Evolutionary conservation across 75 land plant species (phyloP).

Genomic region (Cryptomeria japonica): DNA sequence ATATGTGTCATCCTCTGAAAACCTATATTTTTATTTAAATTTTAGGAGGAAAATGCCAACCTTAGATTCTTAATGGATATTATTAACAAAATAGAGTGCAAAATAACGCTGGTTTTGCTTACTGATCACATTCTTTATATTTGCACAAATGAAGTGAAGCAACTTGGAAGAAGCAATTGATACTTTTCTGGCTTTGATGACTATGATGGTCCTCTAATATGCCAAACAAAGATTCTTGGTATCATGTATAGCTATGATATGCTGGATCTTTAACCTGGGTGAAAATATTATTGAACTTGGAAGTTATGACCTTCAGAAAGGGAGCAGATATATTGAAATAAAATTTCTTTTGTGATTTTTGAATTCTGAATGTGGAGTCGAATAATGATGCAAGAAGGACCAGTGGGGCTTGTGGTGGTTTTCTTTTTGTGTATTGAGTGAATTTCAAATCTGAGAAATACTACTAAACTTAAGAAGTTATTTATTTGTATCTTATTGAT

Average conservation of each 20-base stretch:
- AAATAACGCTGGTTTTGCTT: too few species aligned
- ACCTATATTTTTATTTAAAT: too few species aligned
- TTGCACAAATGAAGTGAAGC: too few species aligned
- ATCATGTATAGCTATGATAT: neutral
- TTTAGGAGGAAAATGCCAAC: too few species aligned
- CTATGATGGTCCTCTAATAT: neutral
- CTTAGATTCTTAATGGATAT: too few species aligned
- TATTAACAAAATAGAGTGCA: too few species aligned
- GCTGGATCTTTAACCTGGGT: neutral
- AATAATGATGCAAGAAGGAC: neutral
- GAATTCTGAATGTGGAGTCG: neutral
- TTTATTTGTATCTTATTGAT: neutral
- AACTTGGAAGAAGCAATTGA: too few species aligned
- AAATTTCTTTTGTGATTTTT: neutral
- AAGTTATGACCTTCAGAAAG: neutral
- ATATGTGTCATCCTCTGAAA: too few species aligned
- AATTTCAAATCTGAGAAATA: neutral
- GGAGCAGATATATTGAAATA: neutral
- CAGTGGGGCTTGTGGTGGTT: neutral
- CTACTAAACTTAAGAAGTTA: neutral
- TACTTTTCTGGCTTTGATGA: neutral
- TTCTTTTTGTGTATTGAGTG: neutral
- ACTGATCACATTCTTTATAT: too few species aligned
- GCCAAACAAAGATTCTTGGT: neutral
- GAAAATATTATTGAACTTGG: neutral